Conservation (phyloP, 2,329 filamentous ascomycete species). For the Penicillium palitans region DNA sequence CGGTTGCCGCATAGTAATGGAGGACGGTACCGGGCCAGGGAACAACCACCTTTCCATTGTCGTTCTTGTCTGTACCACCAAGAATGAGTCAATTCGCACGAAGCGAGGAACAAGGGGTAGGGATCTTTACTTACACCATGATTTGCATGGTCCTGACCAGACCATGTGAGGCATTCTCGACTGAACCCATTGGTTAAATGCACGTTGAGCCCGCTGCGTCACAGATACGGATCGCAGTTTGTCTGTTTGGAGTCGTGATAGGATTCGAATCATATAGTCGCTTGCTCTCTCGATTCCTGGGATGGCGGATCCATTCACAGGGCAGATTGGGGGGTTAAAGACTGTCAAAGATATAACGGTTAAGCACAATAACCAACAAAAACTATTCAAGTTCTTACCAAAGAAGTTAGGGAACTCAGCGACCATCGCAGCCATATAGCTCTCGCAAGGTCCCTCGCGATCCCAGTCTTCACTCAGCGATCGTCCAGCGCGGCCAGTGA, state of each 20-base stretch:
- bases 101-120: neutral
- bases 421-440: conserved; percentile 13
- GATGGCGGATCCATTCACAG: conserved; percentile 10
- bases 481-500: conserved; percentile 2
- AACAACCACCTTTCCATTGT: conserved; percentile 10
- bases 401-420: conserved; percentile 11
- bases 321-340: conserved; percentile 13
- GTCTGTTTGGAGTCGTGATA: conserved; percentile 8
- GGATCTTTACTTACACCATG: conserved; percentile 6
- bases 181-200: conserved; percentile 13
- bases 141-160: conserved; percentile 12
- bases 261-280: conserved; percentile 7
- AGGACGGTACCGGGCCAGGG: conserved; percentile 16
- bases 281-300: conserved; percentile 6
- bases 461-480: conserved; percentile 6
- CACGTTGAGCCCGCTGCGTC: neutral
- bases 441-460: conserved; percentile 9
- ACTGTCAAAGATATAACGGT: neutral
- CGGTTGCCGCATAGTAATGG: conserved; percentile 15
- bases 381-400: neutral
- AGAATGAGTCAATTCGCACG: neutral
- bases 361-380: neutral
- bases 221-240: conserved; percentile 6
- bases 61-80: conserved; percentile 6
- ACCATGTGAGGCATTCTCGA: conserved; percentile 14